Percentiles rank a stretch among this genome's conserved stretches.
Evolutionary conservation across 2,329 filamentous ascomycete genomes (phyloP).

Genomic region (Claviceps digitariae): DNA sequence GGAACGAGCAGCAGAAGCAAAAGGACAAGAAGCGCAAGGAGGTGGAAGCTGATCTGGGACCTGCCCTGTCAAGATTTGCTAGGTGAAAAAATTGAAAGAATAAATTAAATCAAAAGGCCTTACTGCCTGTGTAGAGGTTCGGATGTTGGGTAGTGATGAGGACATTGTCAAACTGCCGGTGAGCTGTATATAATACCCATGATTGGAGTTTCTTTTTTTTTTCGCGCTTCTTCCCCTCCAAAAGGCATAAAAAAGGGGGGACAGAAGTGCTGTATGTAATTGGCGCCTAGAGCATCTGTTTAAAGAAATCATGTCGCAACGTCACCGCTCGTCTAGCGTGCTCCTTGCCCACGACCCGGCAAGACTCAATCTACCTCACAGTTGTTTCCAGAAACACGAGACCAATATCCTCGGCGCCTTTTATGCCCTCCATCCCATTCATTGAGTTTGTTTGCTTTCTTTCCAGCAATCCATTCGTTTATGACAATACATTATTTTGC

Average conservation of each 20-base stretch:
- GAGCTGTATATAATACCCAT: slow-evolving; percentile 10
- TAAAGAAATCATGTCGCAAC: background rate
- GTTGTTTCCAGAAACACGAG: too few relatives aligned
- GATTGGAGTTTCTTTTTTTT: background rate
- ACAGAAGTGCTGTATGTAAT: background rate
- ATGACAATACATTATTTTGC: too few relatives aligned
- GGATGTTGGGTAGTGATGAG: slow-evolving; percentile 23
- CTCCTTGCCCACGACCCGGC: background rate
- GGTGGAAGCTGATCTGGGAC: slow-evolving; percentile 62
- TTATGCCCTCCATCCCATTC: too few relatives aligned
- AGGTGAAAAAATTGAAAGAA: slow-evolving; percentile 34
- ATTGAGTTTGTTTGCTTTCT: too few relatives aligned
- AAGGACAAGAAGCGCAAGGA: slow-evolving; percentile 49
- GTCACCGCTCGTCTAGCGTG: background rate
- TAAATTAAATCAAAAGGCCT: too few relatives aligned
- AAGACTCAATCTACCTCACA: background rate
- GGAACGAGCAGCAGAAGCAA: slow-evolving; percentile 56
- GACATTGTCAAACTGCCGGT: background rate
- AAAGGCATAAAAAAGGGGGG: background rate
- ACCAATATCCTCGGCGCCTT: background rate
- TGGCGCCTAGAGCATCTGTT: background rate
- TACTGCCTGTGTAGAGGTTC: background rate
- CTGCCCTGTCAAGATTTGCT: slow-evolving; percentile 74
- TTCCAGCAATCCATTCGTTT: background rate
- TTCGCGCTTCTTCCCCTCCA: background rate